phyloP scores from a whole-genome alignment of 257 asterid species.

The Solanum sparsipilum region DNA sequence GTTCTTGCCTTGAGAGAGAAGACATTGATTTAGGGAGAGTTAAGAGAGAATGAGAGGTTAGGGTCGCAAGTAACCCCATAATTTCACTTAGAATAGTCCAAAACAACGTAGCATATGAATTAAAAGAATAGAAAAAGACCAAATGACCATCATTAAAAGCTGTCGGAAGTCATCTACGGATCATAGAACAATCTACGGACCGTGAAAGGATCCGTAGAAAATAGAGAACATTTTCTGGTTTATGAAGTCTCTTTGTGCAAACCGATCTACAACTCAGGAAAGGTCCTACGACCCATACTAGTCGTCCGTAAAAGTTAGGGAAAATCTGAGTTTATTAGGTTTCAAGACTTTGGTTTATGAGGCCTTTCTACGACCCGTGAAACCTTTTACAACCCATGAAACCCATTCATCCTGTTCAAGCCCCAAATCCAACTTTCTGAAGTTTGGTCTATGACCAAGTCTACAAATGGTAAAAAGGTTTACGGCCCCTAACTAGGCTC shows the following conservation, averaged over 20 bases:
- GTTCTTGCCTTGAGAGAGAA: background rate
- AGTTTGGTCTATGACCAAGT: background rate
- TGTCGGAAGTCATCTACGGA: background rate
- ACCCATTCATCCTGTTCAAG: background rate
- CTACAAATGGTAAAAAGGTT: background rate
- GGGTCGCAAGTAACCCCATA: background rate
- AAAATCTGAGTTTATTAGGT: background rate
- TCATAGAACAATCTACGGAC: no score
- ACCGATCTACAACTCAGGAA: background rate
- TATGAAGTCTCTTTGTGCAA: background rate
- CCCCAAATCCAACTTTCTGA: background rate
- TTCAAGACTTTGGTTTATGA: background rate
- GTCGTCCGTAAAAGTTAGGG: background rate
- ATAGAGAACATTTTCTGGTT: background rate
- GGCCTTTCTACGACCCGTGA: background rate
- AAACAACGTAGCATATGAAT: background rate
- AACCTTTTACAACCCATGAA: background rate
- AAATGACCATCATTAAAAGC: background rate
- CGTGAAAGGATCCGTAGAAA: background rate
- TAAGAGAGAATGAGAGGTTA: background rate
- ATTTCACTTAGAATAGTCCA: background rate
- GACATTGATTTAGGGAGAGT: no score
- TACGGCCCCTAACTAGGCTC: background rate
- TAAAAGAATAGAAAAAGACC: background rate
- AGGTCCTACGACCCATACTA: background rate